These are phyloP conservation scores for Saccharomycopsis capsularis DNA, from an alignment of 805 yeast genomes.

Conservation along the genomic window DNA sequence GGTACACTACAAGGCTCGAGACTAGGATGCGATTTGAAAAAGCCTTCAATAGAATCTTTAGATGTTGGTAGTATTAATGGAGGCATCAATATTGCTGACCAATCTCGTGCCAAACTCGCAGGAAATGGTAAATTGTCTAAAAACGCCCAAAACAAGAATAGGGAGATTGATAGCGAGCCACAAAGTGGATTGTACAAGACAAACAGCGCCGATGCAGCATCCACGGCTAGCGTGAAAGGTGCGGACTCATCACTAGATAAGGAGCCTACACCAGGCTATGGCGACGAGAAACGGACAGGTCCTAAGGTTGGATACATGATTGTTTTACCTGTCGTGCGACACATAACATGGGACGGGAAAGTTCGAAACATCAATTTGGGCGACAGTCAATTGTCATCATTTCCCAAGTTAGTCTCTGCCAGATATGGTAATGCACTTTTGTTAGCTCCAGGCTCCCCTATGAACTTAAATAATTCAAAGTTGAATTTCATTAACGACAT, in stretches of 20 bases:
- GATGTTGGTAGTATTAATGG: not conserved
- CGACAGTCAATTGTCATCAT: not conserved
- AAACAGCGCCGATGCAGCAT: not conserved
- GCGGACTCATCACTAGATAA: not conserved
- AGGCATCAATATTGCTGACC: not conserved
- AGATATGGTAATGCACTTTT: conserved; percentile 16
- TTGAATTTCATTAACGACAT: conserved; percentile 12
- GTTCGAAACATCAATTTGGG: conserved; percentile 6
- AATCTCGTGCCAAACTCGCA: not conserved
- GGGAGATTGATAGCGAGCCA: not conserved
- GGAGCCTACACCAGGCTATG: not conserved
- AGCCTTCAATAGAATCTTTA: conserved; percentile 23
- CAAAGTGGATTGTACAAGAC: not conserved
- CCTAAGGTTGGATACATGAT: conserved; percentile 11
- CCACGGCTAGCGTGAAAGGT: not conserved
- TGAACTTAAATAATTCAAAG: conserved; percentile 8
- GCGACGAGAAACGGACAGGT: not conserved
- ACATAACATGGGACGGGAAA: conserved; percentile 15
- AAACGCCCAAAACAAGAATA: not conserved
- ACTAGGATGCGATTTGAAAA: conserved; percentile 43
- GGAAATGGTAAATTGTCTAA: not conserved
- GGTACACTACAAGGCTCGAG: conserved; percentile 40
- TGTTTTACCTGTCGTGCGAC: conserved; percentile 11
- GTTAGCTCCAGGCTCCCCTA: conserved; percentile 15
- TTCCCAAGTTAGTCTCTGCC: conserved; percentile 13